Evolutionary conservation across 202 grass and related monocot species (phyloP).

Genomic region (Elaeis oleifera): DNA sequence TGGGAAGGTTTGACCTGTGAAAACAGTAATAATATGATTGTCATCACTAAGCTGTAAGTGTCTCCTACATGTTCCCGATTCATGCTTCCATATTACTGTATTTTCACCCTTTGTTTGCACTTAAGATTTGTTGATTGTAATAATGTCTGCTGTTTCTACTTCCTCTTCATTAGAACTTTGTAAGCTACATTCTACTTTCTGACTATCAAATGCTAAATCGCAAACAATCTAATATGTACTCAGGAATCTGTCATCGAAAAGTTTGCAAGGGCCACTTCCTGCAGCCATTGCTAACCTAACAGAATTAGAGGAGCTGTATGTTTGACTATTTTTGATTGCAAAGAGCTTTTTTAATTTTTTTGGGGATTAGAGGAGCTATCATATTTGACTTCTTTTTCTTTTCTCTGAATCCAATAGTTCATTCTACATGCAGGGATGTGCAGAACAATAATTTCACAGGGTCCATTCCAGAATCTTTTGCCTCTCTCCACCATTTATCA

Average conservation of each 20-base stretch:
- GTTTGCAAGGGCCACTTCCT: slow-evolving; percentile 39
- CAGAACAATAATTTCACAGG: slow-evolving; percentile 56
- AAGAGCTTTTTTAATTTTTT: background rate
- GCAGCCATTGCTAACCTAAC: slow-evolving; percentile 32
- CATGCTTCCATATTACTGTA: background rate
- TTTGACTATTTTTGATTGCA: slow-evolving; percentile 10
- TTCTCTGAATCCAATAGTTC: background rate
- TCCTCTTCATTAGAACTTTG: no score
- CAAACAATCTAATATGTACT: slow-evolving; percentile 15
- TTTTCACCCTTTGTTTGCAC: background rate
- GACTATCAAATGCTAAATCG: background rate
- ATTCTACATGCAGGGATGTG: slow-evolving; percentile 33
- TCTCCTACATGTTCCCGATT: background rate
- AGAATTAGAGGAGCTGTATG: slow-evolving; percentile 47
- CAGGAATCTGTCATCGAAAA: slow-evolving; percentile 51
- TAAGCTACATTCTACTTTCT: no score
- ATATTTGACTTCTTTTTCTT: slow-evolving; percentile 1
- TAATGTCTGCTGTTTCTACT: no score
- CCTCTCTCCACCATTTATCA: slow-evolving; percentile 32
- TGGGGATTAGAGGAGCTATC: no score
- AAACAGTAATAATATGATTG: slow-evolving; percentile 8
- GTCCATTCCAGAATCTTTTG: slow-evolving; percentile 42
- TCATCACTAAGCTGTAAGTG: slow-evolving; percentile 49
- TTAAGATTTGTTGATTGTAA: background rate
- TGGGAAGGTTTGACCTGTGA: slow-evolving; percentile 45